Conservation (phyloP, 805 yeast genomes). For the Wickerhamomyces silvicola region DNA sequence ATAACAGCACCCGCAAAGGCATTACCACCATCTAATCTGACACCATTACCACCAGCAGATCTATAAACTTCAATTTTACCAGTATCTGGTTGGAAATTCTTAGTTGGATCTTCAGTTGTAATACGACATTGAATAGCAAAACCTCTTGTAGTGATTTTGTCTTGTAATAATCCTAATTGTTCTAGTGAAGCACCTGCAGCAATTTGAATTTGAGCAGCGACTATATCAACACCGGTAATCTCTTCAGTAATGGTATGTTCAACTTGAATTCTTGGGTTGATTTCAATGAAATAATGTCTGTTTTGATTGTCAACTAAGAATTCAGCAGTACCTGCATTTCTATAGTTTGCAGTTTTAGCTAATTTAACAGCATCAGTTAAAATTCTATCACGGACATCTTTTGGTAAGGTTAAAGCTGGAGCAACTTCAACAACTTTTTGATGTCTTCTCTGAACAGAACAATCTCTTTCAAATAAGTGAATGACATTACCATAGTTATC, state of each 20-base stretch:
- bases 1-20: conserved; percentile 96
- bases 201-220: conserved; percentile 97
- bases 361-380: conserved; percentile 90
- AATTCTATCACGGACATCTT: conserved; percentile 81
- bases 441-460: conserved; percentile 99
- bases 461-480: conserved; percentile 94
- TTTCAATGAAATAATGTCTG: conserved; percentile 96
- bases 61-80: conserved; percentile 97
- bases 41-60: conserved; percentile 99
- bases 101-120: conserved; percentile 96
- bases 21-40: conserved; percentile 97
- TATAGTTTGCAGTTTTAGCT: conserved; percentile 82
- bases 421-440: conserved; percentile 98
- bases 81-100: conserved; percentile 96
- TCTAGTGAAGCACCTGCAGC: conserved; percentile 96
- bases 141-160: conserved; percentile 91
- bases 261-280: conserved; percentile 97
- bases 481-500: conserved; percentile 92
- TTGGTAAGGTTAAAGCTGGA: conserved; percentile 88
- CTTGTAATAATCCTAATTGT: conserved; percentile 90
- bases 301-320: conserved; percentile 88
- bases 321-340: conserved; percentile 98
- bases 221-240: conserved; percentile 95
- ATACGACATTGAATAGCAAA: conserved; percentile 99
- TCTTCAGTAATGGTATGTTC: conserved; percentile 99